Evolutionary conservation across 2,329 filamentous ascomycete species (phyloP).

Genomic region (Hypomyces perniciosus): DNA sequence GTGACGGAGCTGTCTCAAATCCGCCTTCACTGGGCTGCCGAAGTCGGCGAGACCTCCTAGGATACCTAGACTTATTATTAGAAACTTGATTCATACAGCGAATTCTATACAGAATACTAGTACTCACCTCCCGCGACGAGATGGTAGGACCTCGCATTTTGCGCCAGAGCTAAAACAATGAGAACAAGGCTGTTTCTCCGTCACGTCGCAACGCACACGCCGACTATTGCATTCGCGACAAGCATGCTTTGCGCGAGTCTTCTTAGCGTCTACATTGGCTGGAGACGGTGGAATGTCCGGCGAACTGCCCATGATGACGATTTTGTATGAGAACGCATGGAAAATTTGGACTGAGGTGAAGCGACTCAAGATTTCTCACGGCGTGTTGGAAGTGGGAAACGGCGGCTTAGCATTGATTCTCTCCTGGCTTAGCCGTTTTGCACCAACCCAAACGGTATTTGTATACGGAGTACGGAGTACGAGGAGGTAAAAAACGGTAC

Average conservation of each 20-base stretch:
- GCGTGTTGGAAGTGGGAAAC: no score
- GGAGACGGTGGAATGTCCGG: constrained; percentile 3
- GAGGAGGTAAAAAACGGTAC: no score
- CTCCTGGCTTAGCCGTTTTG: neutral
- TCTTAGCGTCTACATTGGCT: constrained; percentile 19
- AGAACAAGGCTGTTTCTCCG: constrained; percentile 26
- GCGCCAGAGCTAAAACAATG: constrained; percentile 25
- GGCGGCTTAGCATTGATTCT: no score
- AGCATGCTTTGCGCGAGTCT: constrained; percentile 29
- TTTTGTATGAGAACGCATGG: no score
- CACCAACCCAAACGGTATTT: neutral
- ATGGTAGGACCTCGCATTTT: constrained; percentile 28
- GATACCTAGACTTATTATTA: constrained; percentile 17
- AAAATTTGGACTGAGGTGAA: no score
- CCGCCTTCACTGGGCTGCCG: constrained; percentile 12
- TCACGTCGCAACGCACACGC: constrained; percentile 31
- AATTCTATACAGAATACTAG: neutral
- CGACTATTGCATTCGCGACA: constrained; percentile 30
- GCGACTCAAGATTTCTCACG: no score
- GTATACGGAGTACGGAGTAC: no score
- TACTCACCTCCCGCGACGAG: constrained; percentile 27
- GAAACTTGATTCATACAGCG: neutral
- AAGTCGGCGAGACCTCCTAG: constrained; percentile 17
- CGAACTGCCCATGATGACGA: neutral
- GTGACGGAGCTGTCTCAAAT: neutral